phyloP scores from a whole-genome alignment of 805 yeast species.

The Yamadazyma sp. region DNA sequence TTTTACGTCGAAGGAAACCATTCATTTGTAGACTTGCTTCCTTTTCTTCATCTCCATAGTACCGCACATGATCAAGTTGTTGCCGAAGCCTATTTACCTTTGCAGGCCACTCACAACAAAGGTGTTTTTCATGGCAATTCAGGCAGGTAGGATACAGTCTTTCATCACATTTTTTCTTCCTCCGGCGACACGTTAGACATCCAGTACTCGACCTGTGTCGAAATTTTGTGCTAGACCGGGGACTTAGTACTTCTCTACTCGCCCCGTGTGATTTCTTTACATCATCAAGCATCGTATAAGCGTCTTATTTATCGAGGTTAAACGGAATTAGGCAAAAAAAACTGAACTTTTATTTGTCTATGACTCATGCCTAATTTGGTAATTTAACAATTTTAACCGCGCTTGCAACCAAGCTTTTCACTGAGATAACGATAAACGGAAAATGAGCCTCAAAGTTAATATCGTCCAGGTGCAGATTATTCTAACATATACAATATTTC shows the following conservation, averaged over 20 bases:
- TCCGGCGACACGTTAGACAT: slow-evolving; percentile 30
- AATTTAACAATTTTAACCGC: slow-evolving; percentile 28
- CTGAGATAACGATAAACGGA: too few relatives aligned
- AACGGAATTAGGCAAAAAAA: background rate
- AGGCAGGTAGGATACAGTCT: slow-evolving; percentile 29
- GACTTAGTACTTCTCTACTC: slow-evolving; percentile 10
- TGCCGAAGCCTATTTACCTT: slow-evolving; percentile 22
- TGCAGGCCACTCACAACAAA: slow-evolving; percentile 30
- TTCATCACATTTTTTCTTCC: slow-evolving; percentile 34
- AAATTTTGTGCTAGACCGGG: slow-evolving; percentile 10
- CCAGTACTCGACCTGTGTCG: slow-evolving; percentile 30
- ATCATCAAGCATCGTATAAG: background rate
- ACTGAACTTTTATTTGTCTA: slow-evolving; percentile 3
- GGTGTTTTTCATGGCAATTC: slow-evolving; percentile 22
- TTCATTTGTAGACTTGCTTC: background rate
- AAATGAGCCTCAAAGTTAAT: too few relatives aligned
- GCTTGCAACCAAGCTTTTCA: slow-evolving; percentile 19
- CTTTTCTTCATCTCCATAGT: slow-evolving; percentile 18
- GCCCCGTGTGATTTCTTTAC: slow-evolving; percentile 1
- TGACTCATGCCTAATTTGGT: slow-evolving; percentile 30
- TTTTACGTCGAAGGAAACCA: too few relatives aligned
- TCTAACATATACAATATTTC: too few relatives aligned
- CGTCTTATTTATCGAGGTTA: background rate
- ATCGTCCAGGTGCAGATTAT: too few relatives aligned
- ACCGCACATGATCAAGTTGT: slow-evolving; percentile 24